Percentiles rank a stretch among this genome's conserved stretches.
Evolutionary conservation across 495 filamentous ascomycete species (phyloP).

Genomic region (Hypoxylon fragiforme): DNA sequence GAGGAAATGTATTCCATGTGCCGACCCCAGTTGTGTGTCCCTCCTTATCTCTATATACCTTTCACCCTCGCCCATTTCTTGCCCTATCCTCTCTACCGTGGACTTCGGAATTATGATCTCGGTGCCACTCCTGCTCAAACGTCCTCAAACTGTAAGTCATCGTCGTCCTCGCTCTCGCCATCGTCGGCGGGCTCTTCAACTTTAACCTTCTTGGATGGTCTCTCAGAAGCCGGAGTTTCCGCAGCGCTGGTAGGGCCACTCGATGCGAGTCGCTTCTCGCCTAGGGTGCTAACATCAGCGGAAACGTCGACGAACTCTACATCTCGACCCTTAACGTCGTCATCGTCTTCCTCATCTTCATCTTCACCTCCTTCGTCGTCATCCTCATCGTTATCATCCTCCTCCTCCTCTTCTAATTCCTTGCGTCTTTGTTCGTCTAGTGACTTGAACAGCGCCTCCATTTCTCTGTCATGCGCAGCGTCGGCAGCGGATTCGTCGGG

Average conservation of each 20-base stretch:
- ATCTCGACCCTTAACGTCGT: conserved; percentile 46
- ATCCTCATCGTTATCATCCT: conserved; percentile 54
- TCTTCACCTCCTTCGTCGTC: conserved; percentile 54
- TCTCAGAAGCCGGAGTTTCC: conserved; percentile 44
- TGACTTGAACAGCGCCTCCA: conserved; percentile 57
- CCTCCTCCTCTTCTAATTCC: conserved; percentile 49
- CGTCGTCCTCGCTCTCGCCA: conserved; percentile 56
- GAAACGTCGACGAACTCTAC: conserved; percentile 44
- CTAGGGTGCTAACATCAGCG: conserved; percentile 20
- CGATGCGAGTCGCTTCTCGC: conserved; percentile 36
- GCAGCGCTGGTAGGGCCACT: conserved; percentile 43
- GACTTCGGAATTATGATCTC: background rate
- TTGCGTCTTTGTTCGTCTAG: conserved; percentile 51
- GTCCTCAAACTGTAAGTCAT: conserved; percentile 70
- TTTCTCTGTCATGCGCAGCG: conserved; percentile 42
- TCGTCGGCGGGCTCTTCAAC: conserved; percentile 50
- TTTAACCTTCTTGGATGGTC: conserved; percentile 58
- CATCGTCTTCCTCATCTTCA: conserved; percentile 54
- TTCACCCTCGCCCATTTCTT: background rate
- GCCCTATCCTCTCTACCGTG: background rate
- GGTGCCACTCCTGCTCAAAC: conserved; percentile 37
- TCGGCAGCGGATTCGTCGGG: conserved; percentile 43
- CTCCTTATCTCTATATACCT: conserved; percentile 1
- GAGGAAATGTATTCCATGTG: too few relatives aligned
- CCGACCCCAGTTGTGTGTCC: too few relatives aligned